A percentile compares a stretch with the other conserved stretches of the same genome.
Conservation (phyloP, 371 early-diverging fungal genomes). For the Mucor plumbeus region DNA sequence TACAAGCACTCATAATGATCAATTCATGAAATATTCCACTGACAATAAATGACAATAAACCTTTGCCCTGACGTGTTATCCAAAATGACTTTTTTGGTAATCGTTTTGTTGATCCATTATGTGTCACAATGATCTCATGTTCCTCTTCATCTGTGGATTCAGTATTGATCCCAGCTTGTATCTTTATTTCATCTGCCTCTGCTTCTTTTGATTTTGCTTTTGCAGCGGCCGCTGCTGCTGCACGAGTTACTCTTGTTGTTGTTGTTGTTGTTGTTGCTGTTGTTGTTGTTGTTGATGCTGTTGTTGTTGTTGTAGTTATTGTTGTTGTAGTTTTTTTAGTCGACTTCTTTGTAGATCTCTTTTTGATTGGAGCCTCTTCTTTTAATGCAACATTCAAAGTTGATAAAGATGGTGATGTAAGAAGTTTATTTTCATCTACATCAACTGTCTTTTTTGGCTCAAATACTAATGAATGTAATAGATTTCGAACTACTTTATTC, state of each 20-base stretch:
- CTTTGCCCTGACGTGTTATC: slow-evolving; percentile 18
- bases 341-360: background rate
- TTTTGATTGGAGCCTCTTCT: background rate
- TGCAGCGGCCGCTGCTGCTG: background rate
- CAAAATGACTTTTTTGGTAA: slow-evolving; percentile 2
- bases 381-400: background rate
- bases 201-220: background rate
- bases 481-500: slow-evolving; percentile 41
- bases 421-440: background rate
- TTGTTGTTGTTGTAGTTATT: background rate
- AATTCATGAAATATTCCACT: slow-evolving; percentile 48
- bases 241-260: slow-evolving; percentile 2
- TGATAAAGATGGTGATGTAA: background rate
- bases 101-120: background rate
- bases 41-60: slow-evolving; percentile 35
- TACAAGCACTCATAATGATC: slow-evolving; percentile 39
- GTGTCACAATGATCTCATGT: background rate
- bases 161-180: background rate
- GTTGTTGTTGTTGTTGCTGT: background rate
- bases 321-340: background rate
- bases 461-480: slow-evolving; percentile 35
- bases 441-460: background rate
- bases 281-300: too few relatives aligned
- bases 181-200: background rate
- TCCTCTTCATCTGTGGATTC: background rate